phyloP scores from a whole-genome alignment of 208 protist genomes.

The Leishmania tropica region DNA sequence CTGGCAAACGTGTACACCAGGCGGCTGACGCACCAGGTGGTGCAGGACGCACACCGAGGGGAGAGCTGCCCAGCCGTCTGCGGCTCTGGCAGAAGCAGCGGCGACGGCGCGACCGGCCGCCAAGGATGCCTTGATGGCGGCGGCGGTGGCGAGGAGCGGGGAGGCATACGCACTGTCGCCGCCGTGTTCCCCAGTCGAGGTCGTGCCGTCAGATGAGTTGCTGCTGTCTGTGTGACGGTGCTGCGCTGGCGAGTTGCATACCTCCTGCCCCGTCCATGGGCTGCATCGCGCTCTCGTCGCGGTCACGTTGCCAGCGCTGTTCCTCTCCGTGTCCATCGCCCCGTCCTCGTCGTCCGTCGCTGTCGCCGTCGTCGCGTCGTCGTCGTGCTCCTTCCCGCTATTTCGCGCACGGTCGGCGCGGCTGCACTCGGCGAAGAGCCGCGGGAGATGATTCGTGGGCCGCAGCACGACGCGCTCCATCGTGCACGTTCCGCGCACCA shows the following conservation, averaged over 20 bases:
- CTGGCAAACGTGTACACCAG: constrained; percentile 26
- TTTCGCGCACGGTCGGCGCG: neutral
- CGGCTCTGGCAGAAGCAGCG: neutral
- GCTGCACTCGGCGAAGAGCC: neutral
- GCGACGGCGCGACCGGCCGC: neutral
- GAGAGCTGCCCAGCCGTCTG: neutral
- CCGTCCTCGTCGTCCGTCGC: neutral
- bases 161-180: neutral
- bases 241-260: neutral
- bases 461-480: constrained; percentile 26
- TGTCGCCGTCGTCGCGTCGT: neutral
- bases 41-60: neutral
- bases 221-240: neutral
- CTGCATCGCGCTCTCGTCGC: neutral
- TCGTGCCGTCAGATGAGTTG: neutral
- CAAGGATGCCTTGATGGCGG: neutral
- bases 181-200: neutral
- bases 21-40: neutral
- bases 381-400: neutral
- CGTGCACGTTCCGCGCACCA: constrained; percentile 23
- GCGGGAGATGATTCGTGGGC: constrained; percentile 8
- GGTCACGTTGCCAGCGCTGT: neutral
- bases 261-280: neutral
- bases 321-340: neutral
- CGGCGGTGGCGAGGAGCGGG: neutral